Evolutionary conservation across 1,139 yeast genomes (phyloP), one percentile per base, ranked within the genome.

Genomic region (Yamadazyma aaseri): DNA sequence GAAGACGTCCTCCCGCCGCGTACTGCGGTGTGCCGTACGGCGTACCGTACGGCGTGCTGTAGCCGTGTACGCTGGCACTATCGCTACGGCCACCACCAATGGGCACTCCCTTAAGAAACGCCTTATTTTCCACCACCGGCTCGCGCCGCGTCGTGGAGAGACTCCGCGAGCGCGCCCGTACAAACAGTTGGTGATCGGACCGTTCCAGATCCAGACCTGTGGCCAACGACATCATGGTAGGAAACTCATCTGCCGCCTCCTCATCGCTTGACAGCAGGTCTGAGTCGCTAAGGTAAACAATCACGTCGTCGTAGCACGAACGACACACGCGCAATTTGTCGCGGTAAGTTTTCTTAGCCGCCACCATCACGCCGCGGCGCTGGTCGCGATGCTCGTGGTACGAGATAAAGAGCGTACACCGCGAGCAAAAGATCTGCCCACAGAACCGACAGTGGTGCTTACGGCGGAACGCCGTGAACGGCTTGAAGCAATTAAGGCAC

Each of bases 361-460:
- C 38, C n/a, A 34, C 44, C 5, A 36, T 29, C 53, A 41, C 34
- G 1, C 49, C 51, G 17, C 43, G 47, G 28, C 73, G 40, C 40
- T 68, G 71, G 33, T 65, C 71, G 39, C 65, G 67, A 42, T 87
- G 86, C 49, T 79, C 79, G 26, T 76, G 79, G 26, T 95, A 95
- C 2, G 87, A 74, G 9, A 89, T 79, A 45, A 87, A 73, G 3
- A 77, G 63, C 0, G 97, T 89, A 56, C 98, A 92, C n/a, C 75
- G 73, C 20, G 86, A 74, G 57, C 98, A 92, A 52, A 89, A 92
- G 27, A 92, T 92, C 56, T 90, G 97, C 2, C 97, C 97, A 60
- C 98, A 92, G 33, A 90, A 81, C 32, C 98, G 67, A 53, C 98
- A 92, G 57, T 92, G 98, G 55, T 92, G 98, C 46, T 86, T 86